Conservation (phyloP, 768 basidiomycete species). For the Collybia sp. region DNA sequence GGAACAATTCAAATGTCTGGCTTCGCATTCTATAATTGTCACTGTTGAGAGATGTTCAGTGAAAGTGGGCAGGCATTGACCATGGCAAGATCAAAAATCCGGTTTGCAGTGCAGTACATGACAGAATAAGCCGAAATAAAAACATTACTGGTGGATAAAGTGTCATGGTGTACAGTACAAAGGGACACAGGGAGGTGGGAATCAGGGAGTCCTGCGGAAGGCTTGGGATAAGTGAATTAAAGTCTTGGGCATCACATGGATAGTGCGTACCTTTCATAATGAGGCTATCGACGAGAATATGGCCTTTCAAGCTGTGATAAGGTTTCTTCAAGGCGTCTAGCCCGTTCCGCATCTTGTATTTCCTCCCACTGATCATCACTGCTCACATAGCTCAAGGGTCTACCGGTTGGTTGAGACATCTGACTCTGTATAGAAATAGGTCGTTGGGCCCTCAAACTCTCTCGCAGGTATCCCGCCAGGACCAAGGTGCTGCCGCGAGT, state of each 20-base stretch:
- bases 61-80: too few relatives aligned
- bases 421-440: constrained; percentile 32
- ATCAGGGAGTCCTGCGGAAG: too few relatives aligned
- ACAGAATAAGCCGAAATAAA: too few relatives aligned
- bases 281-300: constrained; percentile 6
- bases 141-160: background rate
- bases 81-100: too few relatives aligned
- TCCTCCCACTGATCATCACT: constrained; percentile 55
- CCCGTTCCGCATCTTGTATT: constrained; percentile 47
- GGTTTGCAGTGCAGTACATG: too few relatives aligned
- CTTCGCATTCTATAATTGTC: too few relatives aligned
- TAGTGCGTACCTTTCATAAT: constrained; percentile 3
- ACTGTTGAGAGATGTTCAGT: too few relatives aligned
- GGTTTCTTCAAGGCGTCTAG: constrained; percentile 50
- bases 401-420: constrained; percentile 23
- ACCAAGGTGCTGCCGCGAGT: constrained; percentile 66
- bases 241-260: background rate
- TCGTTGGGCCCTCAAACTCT: constrained; percentile 44
- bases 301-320: constrained; percentile 40
- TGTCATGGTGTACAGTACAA: background rate
- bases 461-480: constrained; percentile 45
- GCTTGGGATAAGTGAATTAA: too few relatives aligned
- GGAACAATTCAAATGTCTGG: too few relatives aligned
- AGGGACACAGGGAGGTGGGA: background rate
- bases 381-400: constrained; percentile 54